phyloP scores from a whole-genome alignment of 345 rosid species.

The Mangifera indica region DNA sequence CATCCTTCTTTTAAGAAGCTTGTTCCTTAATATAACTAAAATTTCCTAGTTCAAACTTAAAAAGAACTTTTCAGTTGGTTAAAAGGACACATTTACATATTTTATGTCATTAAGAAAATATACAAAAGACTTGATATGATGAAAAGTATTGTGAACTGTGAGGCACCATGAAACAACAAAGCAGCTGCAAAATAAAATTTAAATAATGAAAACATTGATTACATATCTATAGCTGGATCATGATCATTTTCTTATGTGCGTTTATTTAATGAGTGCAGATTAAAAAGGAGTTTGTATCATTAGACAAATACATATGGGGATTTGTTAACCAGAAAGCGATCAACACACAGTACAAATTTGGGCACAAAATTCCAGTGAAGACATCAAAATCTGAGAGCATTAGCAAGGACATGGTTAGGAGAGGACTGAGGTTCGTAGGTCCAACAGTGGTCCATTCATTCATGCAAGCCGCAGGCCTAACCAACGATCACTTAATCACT shows the following conservation, averaged over 20 bases:
- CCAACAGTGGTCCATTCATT: slow-evolving; percentile 65
- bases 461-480: slow-evolving; percentile 69
- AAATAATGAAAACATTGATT: background rate
- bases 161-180: background rate
- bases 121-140: background rate
- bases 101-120: too few relatives aligned
- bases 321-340: slow-evolving; percentile 55
- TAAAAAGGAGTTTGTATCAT: slow-evolving; percentile 46
- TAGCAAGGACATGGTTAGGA: slow-evolving; percentile 73
- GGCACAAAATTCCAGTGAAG: slow-evolving; percentile 62
- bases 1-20: too few relatives aligned
- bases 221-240: background rate
- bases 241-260: background rate
- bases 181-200: background rate
- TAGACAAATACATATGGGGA: slow-evolving; percentile 57
- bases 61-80: background rate
- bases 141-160: slow-evolving; percentile 10
- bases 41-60: too few relatives aligned
- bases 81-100: too few relatives aligned
- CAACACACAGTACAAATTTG: slow-evolving; percentile 49
- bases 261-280: slow-evolving; percentile 31
- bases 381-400: slow-evolving; percentile 68
- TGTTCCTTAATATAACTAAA: too few relatives aligned
- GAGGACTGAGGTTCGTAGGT: slow-evolving; percentile 61
- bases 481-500: slow-evolving; percentile 59